These are phyloP conservation scores for Agmasoma carcini DNA, from an alignment of 371 early-diverging fungal genomes.

Conservation along the genomic window DNA sequence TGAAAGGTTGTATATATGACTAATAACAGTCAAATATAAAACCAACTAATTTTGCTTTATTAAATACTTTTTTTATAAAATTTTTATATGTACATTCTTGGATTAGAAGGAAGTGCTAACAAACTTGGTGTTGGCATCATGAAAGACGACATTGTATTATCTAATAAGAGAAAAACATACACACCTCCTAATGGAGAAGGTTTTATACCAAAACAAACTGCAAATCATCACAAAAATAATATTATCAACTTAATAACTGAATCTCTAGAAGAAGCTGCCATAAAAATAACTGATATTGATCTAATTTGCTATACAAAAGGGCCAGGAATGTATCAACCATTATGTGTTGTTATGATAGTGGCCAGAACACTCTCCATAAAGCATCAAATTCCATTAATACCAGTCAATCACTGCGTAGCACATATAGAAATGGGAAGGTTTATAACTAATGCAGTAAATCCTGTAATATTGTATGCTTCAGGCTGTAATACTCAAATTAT, in stretches of 20 bases:
- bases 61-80: too few species aligned
- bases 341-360: conserved; percentile 74
- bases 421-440: conserved; percentile 98
- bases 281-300: conserved; percentile 65
- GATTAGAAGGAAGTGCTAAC: conserved; percentile 89
- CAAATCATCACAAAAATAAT: conserved; percentile 73
- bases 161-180: conserved; percentile 82
- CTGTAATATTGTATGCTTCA: conserved; percentile 89
- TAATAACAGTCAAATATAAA: too few species aligned
- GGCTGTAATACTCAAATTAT: conserved; percentile 99
- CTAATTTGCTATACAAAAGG: conserved; percentile 90
- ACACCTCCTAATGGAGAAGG: conserved; percentile 90
- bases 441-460: conserved; percentile 81
- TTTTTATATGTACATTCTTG: conserved; percentile 27
- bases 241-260: conserved; percentile 63
- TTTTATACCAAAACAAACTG: conserved; percentile 84
- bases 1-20: too few species aligned
- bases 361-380: conserved; percentile 76
- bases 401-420: conserved; percentile 94
- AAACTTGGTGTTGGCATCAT: conserved; percentile 94
- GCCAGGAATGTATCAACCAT: conserved; percentile 94
- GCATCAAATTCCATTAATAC: conserved; percentile 79
- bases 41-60: too few species aligned
- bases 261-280: conserved; percentile 63
- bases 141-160: conserved; percentile 63